phyloP scores from a whole-genome alignment of 2,329 filamentous ascomycete species.

The Cladosporium sphaerospermum region DNA sequence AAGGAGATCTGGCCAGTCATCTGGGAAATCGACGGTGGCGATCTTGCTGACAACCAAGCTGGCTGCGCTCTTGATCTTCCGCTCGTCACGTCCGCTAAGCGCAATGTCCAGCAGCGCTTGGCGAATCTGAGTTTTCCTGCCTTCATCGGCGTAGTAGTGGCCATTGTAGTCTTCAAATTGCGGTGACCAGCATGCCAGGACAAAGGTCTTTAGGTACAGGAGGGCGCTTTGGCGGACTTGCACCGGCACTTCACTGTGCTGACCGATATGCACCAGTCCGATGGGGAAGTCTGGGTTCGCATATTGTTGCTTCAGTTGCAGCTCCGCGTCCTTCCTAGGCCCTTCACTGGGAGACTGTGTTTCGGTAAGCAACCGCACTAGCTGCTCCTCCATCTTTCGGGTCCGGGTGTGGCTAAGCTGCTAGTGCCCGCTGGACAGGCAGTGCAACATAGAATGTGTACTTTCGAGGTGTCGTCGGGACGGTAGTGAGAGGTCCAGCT shows the following conservation, averaged over 20 bases:
- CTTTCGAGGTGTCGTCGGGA: neutral
- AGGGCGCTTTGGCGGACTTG: constrained; percentile 79
- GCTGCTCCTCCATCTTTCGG: constrained; percentile 75
- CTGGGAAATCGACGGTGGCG: constrained; percentile 85
- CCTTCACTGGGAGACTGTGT: constrained; percentile 72
- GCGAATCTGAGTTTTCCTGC: constrained; percentile 67
- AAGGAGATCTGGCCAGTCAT: constrained; percentile 87
- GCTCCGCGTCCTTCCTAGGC: constrained; percentile 79
- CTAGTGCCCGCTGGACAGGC: constrained; percentile 9
- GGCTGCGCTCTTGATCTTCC: constrained; percentile 82
- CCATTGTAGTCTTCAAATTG: constrained; percentile 66
- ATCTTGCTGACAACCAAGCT: constrained; percentile 92
- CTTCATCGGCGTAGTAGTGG: constrained; percentile 59
- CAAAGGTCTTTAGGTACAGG: constrained; percentile 72
- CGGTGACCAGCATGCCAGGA: constrained; percentile 76
- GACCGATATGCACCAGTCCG: constrained; percentile 73
- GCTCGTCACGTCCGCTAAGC: constrained; percentile 64
- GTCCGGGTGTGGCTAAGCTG: constrained; percentile 20
- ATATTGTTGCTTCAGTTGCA: constrained; percentile 68
- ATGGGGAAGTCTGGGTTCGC: constrained; percentile 65
- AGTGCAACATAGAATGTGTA: constrained; percentile 16
- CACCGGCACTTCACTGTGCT: constrained; percentile 65
- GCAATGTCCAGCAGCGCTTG: constrained; percentile 70
- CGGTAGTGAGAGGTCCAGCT: neutral
- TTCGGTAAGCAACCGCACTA: constrained; percentile 79